These are phyloP conservation scores for Sarcomyxa edulis DNA, from an alignment of 768 basidiomycete genomes.

Conservation along the genomic window DNA sequence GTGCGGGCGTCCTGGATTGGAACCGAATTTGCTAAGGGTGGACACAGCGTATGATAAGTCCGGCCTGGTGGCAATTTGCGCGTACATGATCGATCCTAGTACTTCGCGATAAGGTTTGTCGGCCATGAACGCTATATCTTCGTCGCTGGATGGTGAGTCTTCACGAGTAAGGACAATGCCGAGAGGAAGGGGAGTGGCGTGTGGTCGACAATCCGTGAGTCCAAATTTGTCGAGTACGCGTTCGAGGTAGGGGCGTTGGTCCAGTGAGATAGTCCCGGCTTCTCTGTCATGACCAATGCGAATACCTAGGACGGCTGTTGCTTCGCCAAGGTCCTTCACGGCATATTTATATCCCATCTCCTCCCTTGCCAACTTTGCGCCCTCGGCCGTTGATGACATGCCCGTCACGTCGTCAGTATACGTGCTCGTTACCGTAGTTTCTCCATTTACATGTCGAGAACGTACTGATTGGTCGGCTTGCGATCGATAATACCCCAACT, in stretches of 20 bases:
- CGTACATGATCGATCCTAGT: conserved; percentile 4
- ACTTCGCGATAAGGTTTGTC: conserved; percentile 7
- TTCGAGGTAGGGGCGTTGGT: conserved; percentile 8
- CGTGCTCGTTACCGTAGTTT: conserved; percentile 7
- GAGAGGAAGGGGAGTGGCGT: conserved; percentile 9
- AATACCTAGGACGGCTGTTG: conserved; percentile 6
- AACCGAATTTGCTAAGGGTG: background rate
- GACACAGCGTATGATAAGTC: background rate
- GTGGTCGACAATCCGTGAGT: conserved; percentile 5
- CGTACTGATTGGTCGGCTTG: conserved; percentile 9
- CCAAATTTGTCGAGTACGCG: conserved; percentile 8
- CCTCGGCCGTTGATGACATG: conserved; percentile 3
- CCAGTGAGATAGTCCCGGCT: conserved; percentile 1
- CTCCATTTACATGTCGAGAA: background rate
- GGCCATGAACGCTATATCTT: conserved; percentile 2
- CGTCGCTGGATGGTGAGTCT: background rate
- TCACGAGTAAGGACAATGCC: conserved; percentile 3
- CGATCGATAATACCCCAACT: conserved; percentile 5
- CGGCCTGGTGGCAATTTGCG: background rate
- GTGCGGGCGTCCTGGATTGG: background rate
- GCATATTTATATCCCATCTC: conserved; percentile 2
- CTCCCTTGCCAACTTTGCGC: conserved; percentile 2
- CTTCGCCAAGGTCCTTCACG: conserved; percentile 6
- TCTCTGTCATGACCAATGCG: conserved; percentile 5
- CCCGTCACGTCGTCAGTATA: conserved; percentile 8